Conservation (phyloP, 1,284 basidiomycete genomes). For the Ceratobasidium sp. region DNA sequence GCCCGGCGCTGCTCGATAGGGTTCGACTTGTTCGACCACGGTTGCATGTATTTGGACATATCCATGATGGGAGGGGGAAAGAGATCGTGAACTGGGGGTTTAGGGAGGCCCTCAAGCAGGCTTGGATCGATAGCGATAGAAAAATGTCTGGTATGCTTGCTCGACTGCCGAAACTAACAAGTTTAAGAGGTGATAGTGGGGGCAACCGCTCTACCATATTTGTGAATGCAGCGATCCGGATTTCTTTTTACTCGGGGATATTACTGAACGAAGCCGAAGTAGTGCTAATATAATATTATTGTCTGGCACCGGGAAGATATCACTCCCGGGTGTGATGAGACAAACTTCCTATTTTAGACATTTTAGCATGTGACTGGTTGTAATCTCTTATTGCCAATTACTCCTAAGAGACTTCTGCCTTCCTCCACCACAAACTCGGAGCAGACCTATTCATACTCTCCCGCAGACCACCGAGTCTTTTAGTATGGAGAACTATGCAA, state of each 20-base stretch:
- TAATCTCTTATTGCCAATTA: slow-evolving; percentile 1
- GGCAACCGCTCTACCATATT: not conserved
- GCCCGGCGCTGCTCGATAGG: slow-evolving; percentile 55
- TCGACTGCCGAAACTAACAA: no score
- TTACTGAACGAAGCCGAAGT: slow-evolving; percentile 8
- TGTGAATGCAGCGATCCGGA: slow-evolving; percentile 8
- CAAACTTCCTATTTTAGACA: not conserved
- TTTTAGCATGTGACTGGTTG: slow-evolving; percentile 16
- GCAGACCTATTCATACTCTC: not conserved
- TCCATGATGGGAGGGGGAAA: slow-evolving; percentile 59
- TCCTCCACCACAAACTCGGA: slow-evolving; percentile 2
- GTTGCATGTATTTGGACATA: slow-evolving; percentile 62
- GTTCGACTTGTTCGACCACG: slow-evolving; percentile 58
- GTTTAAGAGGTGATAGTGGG: not conserved
- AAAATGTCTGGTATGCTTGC: not conserved
- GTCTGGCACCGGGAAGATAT: not conserved
- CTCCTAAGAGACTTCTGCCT: slow-evolving; percentile 3
- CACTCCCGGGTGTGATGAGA: not conserved
- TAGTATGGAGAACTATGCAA: slow-evolving; percentile 67
- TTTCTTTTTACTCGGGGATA: not conserved
- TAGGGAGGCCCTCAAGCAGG: slow-evolving; percentile 50
- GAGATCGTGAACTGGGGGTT: slow-evolving; percentile 56
- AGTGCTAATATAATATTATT: not conserved
- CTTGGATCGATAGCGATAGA: not conserved
- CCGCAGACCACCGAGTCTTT: not conserved